A percentile compares a stretch with the other conserved stretches of the same genome.
Evolutionary conservation across 441 rosid genomes (phyloP).

Genomic region (Omphalea diandra): DNA sequence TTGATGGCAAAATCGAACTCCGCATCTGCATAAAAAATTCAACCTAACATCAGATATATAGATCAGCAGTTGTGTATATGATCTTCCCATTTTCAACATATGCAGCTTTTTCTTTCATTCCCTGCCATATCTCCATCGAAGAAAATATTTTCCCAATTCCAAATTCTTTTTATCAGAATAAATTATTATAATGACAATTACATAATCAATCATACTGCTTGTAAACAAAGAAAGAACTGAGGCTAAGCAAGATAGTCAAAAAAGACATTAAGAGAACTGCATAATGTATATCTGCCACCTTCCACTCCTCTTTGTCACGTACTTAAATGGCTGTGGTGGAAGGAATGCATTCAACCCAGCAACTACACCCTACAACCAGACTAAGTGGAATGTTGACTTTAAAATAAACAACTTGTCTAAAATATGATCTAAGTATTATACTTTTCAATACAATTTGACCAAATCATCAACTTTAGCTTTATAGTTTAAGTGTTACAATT

Average conservation of each 20-base stretch:
- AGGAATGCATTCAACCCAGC: no score
- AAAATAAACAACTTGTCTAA: neutral
- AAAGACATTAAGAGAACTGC: neutral
- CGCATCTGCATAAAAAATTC: conserved; percentile 26
- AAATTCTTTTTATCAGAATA: neutral
- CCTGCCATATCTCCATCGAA: neutral
- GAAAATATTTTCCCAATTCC: neutral
- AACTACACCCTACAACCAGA: neutral
- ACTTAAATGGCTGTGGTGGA: neutral
- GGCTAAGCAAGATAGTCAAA: no score
- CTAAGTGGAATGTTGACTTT: neutral
- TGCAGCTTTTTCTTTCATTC: neutral
- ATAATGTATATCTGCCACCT: neutral
- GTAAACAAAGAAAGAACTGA: neutral
- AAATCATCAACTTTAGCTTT: neutral
- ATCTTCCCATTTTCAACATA: neutral
- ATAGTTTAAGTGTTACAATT: neutral
- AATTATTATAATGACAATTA: neutral
- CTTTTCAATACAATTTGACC: neutral
- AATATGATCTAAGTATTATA: neutral
- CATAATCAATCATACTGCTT: neutral
- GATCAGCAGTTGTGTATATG: neutral
- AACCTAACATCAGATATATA: neutral
- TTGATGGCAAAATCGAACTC: conserved; percentile 29
- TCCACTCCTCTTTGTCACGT: neutral